Percentiles rank a stretch among this genome's conserved stretches.
phyloP scores from a whole-genome alignment of 1,139 yeast genomes.

The Saccharomyces hybrid region DNA sequence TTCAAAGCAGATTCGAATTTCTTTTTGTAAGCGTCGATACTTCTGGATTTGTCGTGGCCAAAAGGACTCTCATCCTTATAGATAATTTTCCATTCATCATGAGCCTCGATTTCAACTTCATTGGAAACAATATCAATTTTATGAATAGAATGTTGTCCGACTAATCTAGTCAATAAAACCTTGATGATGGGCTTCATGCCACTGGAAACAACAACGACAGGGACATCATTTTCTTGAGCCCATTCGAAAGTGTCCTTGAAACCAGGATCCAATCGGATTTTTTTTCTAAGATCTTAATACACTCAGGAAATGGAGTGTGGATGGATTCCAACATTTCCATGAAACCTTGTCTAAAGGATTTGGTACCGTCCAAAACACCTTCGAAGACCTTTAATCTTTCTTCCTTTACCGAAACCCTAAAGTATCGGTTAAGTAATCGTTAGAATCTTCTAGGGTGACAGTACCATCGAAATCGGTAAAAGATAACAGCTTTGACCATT shows the following conservation, averaged over 20 bases:
- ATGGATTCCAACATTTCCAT: constrained; percentile 75
- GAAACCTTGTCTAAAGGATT: constrained; percentile 77
- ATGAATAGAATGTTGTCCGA: constrained; percentile 67
- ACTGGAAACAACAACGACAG: constrained; percentile 72
- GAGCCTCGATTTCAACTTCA: constrained; percentile 52
- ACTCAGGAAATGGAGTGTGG: constrained; percentile 68
- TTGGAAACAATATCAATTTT: constrained; percentile 79
- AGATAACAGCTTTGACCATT: constrained; percentile 58
- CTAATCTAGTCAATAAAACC: constrained; percentile 62
- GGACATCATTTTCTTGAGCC: constrained; percentile 64
- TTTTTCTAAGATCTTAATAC: constrained; percentile 56
- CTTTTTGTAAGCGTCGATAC: constrained; percentile 58
- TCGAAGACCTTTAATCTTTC: constrained; percentile 63
- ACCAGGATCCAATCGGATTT: constrained; percentile 82
- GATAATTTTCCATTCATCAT: constrained; percentile 70
- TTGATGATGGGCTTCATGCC: constrained; percentile 91
- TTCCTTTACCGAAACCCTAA: constrained; percentile 75
- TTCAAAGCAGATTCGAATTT: constrained; percentile 38
- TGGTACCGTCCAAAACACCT: constrained; percentile 60
- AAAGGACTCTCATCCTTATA: constrained; percentile 79
- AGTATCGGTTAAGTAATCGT: constrained; percentile 81
- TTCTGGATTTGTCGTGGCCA: constrained; percentile 90
- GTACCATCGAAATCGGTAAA: constrained; percentile 98
- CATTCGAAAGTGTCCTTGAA: constrained; percentile 74
- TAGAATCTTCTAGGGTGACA: constrained; percentile 84